These are phyloP conservation scores for Suillus discolor DNA, from an alignment of 768 basidiomycete species.

Conservation along the genomic window DNA sequence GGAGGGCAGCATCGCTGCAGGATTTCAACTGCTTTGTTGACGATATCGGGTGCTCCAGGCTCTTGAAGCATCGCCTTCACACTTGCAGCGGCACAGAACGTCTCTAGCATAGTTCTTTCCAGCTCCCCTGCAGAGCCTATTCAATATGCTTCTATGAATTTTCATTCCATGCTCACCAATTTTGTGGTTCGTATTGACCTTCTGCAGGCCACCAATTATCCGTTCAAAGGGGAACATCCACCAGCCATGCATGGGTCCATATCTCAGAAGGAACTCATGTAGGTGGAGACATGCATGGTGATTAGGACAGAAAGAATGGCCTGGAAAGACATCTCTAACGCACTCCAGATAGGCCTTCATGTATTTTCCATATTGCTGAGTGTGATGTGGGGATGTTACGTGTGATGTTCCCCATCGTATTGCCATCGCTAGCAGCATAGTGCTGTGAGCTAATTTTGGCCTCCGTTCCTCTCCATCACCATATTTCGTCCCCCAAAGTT, in stretches of 20 bases:
- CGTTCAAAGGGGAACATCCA: constrained; percentile 38
- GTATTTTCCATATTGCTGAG: constrained; percentile 18
- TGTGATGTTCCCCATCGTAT: constrained; percentile 24
- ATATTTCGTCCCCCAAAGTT: constrained; percentile 26
- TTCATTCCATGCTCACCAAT: constrained; percentile 17
- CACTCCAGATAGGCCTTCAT: constrained; percentile 29
- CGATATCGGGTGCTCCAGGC: neutral
- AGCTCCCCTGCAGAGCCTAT: constrained; percentile 8
- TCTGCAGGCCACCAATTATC: constrained; percentile 28
- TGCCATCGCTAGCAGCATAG: constrained; percentile 34
- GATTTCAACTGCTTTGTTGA: neutral
- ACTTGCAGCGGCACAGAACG: constrained; percentile 3
- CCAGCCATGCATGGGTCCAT: constrained; percentile 37
- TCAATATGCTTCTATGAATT: neutral
- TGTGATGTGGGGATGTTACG: constrained; percentile 19
- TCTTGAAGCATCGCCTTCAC: constrained; percentile 13
- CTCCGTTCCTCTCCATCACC: neutral
- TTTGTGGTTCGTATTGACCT: constrained; percentile 25
- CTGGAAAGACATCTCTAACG: constrained; percentile 22
- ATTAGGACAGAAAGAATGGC: constrained; percentile 25
- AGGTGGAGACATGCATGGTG: constrained; percentile 38
- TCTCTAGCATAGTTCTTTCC: constrained; percentile 12
- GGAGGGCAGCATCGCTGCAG: constrained; percentile 2
- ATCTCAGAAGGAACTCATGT: constrained; percentile 23
- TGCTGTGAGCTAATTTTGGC: constrained; percentile 24